Conservation (phyloP, 2,329 filamentous ascomycete genomes). For the Leptographium galeiforme region DNA sequence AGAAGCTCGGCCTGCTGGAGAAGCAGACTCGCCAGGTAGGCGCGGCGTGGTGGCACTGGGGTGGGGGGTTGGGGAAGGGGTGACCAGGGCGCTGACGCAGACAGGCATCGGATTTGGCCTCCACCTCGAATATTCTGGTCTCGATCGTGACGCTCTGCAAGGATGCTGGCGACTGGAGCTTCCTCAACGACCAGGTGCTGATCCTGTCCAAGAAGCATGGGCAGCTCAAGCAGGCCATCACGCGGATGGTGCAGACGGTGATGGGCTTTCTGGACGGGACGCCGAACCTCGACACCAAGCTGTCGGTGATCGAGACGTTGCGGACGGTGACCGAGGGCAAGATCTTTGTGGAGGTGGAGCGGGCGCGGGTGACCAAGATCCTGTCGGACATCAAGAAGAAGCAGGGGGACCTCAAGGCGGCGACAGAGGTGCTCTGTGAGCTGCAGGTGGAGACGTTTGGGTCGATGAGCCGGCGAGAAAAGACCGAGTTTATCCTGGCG, state of each 20-base stretch:
- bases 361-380: slow-evolving; percentile 86
- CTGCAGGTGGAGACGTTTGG: slow-evolving; percentile 98
- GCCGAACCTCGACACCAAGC: slow-evolving; percentile 73
- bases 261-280: slow-evolving; percentile 85
- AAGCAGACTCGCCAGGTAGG: slow-evolving; percentile 92
- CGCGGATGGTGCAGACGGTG: slow-evolving; percentile 95
- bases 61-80: not conserved
- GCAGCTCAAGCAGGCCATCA: slow-evolving; percentile 97
- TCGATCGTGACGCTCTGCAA: slow-evolving; percentile 91
- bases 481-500: slow-evolving; percentile 96
- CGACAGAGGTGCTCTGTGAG: slow-evolving; percentile 88
- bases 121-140: slow-evolving; percentile 78
- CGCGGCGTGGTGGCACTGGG: slow-evolving; percentile 1
- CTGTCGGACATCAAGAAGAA: slow-evolving; percentile 95
- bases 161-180: slow-evolving; percentile 78
- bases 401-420: slow-evolving; percentile 81
- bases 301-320: slow-evolving; percentile 87
- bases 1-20: slow-evolving; percentile 83
- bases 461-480: slow-evolving; percentile 92
- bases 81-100: not conserved
- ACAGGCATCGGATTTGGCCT: slow-evolving; percentile 87
- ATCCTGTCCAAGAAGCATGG: slow-evolving; percentile 98
- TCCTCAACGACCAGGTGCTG: slow-evolving; percentile 93
- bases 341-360: slow-evolving; percentile 98
- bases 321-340: slow-evolving; percentile 97